Conservation (phyloP, 139 green algal species). For the Tetraselmis chui region DNA sequence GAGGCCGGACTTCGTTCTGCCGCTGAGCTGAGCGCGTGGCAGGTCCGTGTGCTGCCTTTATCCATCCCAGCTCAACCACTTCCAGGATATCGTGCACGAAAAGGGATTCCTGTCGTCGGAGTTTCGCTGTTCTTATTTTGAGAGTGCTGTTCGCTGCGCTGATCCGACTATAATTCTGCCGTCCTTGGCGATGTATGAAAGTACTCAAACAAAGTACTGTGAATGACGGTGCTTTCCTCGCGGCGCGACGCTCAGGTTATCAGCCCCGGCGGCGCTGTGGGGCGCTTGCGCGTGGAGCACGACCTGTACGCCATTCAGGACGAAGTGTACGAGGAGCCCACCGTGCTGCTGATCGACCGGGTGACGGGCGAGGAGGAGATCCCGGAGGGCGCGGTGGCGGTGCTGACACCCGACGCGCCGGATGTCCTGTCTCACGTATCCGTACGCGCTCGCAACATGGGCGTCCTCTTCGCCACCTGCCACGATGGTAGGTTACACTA, state of each 20-base stretch:
- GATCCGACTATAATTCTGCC: too few relatives aligned
- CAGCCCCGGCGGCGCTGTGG: slow-evolving; percentile 52
- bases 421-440: slow-evolving; percentile 87
- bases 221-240: too few relatives aligned
- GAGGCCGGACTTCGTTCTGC: slow-evolving; percentile 71
- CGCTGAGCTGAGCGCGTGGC: slow-evolving; percentile 85
- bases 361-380: slow-evolving; percentile 92
- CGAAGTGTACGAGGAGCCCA: slow-evolving; percentile 73
- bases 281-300: slow-evolving; percentile 63
- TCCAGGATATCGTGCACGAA: not conserved
- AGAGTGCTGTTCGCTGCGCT: too few relatives aligned
- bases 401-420: slow-evolving; percentile 78
- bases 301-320: slow-evolving; percentile 80
- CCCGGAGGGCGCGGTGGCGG: slow-evolving; percentile 74
- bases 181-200: too few relatives aligned
- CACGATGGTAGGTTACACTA: slow-evolving; percentile 46
- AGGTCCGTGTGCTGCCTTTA: slow-evolving; percentile 36
- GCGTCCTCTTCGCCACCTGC: slow-evolving; percentile 57
- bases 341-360: slow-evolving; percentile 73
- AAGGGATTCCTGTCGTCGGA: not conserved
- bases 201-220: too few relatives aligned
- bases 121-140: not conserved
- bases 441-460: slow-evolving; percentile 88
- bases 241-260: slow-evolving; percentile 70
- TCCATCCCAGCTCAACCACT: not conserved